A percentile compares a stretch with the other conserved stretches of the same genome.
Conservation (phyloP, 2,329 filamentous ascomycete genomes). For the Pseudocercospora musae region DNA sequence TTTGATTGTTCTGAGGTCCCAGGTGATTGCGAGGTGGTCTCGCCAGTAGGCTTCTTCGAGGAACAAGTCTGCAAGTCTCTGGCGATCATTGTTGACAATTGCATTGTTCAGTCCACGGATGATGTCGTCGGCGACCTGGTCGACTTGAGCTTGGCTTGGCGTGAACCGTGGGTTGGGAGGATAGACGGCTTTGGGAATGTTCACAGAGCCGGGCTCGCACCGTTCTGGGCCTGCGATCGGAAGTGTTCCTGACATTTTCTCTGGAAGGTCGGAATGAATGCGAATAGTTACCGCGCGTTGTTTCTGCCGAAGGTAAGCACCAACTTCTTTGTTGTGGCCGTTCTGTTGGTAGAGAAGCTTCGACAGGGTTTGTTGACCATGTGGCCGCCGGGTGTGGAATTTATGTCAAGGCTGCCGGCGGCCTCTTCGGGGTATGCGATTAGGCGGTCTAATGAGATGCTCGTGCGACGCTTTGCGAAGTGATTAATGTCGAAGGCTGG, state of each 20-base stretch:
- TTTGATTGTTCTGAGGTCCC: constrained; percentile 55
- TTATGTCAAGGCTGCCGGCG: neutral
- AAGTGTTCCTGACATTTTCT: neutral
- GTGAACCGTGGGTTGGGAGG: neutral
- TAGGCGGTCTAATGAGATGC: too few relatives aligned
- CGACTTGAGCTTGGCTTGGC: neutral
- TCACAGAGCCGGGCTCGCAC: neutral
- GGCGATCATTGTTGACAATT: constrained; percentile 23
- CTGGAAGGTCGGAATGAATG: neutral
- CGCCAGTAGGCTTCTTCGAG: constrained; percentile 54
- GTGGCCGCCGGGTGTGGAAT: neutral
- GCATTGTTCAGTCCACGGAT: neutral
- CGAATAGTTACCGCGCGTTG: too few relatives aligned
- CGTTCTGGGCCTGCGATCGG: neutral
- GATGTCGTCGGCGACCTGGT: neutral
- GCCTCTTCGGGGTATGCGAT: too few relatives aligned
- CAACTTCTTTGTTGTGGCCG: too few relatives aligned
- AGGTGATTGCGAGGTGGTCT: constrained; percentile 56
- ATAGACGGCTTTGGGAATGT: neutral
- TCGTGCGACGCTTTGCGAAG: too few relatives aligned
- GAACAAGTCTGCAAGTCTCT: constrained; percentile 38
- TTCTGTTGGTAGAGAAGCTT: neutral
- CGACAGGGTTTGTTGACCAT: neutral
- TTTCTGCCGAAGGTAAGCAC: too few relatives aligned
- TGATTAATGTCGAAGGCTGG: too few relatives aligned